These are phyloP conservation scores for Panicum hallii DNA, from an alignment of 202 grass and related monocot species.

Conservation along the genomic window DNA sequence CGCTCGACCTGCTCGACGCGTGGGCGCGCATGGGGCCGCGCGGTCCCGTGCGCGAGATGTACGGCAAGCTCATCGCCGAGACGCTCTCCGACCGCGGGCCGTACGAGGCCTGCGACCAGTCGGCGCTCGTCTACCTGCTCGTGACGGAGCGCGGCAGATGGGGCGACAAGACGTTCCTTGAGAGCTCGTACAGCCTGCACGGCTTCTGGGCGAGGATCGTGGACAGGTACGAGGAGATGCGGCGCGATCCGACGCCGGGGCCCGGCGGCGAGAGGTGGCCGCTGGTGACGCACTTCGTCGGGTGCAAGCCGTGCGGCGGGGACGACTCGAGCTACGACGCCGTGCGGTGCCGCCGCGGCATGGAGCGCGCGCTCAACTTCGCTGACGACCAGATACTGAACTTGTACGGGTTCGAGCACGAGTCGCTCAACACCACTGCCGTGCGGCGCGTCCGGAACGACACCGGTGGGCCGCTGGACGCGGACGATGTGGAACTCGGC, in stretches of 20 bases:
- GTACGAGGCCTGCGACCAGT: conserved; percentile 94
- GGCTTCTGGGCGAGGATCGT: conserved; percentile 79
- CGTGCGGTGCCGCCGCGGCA: conserved; percentile 59
- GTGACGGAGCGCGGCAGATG: conserved; percentile 59
- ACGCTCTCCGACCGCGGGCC: conserved; percentile 63
- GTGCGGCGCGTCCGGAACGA: conserved; percentile 68
- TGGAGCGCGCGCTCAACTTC: conserved; percentile 93
- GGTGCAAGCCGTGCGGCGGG: conserved; percentile 85
- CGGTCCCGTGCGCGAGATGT: conserved; percentile 61
- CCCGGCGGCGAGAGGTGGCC: conserved; percentile 82
- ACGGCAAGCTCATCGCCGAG: conserved; percentile 60
- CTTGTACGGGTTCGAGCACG: conserved; percentile 83
- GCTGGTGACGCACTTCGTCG: conserved; percentile 94
- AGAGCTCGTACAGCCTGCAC: conserved; percentile 75
- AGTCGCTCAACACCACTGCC: conserved; percentile 66
- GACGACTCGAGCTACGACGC: conserved; percentile 55
- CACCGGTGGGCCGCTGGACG: conserved; percentile 57
- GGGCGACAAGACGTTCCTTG: conserved; percentile 69
- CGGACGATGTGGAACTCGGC: conserved; percentile 52
- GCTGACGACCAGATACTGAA: conserved; percentile 85
- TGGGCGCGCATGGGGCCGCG: conserved; percentile 80
- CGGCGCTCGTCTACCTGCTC: conserved; percentile 88
- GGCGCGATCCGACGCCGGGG: conserved; percentile 50
- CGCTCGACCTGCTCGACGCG: conserved; percentile 74
- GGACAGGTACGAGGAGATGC: conserved; percentile 86